Evolutionary conservation across 2,329 filamentous ascomycete species (phyloP).

Genomic region (Akanthomyces muscarius): DNA sequence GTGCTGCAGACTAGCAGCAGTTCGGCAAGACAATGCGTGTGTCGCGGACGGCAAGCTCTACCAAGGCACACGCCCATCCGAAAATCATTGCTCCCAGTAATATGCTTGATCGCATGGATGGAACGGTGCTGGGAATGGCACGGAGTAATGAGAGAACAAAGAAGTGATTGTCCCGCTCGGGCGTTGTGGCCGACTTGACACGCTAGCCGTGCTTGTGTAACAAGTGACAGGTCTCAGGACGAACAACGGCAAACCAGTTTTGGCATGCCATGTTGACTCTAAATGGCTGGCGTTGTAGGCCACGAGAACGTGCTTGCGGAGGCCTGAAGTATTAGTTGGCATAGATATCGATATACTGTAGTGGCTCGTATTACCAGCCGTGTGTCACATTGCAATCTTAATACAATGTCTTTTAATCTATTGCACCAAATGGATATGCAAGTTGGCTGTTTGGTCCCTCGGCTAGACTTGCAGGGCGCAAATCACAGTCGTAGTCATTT

Average conservation of each 20-base stretch:
- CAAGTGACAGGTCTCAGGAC: not conserved
- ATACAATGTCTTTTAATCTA: not conserved
- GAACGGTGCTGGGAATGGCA: not conserved
- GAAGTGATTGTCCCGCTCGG: conserved; percentile 10
- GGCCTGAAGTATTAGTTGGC: not conserved
- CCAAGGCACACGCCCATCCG: not conserved
- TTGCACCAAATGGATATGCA: not conserved
- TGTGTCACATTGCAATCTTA: conserved; percentile 6
- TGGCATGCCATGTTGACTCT: not conserved
- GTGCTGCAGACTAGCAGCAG: not conserved
- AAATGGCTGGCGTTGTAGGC: not conserved
- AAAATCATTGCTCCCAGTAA: too few relatives aligned
- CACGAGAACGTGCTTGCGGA: not conserved
- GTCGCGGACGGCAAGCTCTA: not conserved
- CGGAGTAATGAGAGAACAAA: not conserved
- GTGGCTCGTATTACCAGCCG: not conserved
- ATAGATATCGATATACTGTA: not conserved
- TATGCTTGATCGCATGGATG: not conserved
- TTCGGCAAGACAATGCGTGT: not conserved
- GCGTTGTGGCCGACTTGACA: not conserved
- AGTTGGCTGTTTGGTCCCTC: not conserved
- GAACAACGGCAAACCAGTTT: not conserved
- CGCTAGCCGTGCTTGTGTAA: not conserved
- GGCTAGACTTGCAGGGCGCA: conserved; percentile 17
- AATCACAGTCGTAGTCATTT: conserved; percentile 10